Evolutionary conservation across 2,329 filamentous ascomycete species (phyloP).

Genomic region (Cladophialophora yegresii): DNA sequence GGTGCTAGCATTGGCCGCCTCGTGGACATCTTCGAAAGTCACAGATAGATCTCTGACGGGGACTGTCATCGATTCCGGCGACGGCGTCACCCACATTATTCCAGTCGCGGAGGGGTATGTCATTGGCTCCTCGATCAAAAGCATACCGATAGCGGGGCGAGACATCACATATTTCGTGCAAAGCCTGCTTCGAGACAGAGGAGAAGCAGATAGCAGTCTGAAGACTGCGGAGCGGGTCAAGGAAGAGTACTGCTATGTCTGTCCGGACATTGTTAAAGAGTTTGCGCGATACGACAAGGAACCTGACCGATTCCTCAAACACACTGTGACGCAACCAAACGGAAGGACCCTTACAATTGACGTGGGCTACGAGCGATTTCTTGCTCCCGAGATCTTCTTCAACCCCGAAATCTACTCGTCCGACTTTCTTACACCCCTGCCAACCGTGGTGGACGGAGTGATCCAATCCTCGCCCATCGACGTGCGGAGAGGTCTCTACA

Average conservation of each 20-base stretch:
- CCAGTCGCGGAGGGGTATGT: conserved; percentile 98
- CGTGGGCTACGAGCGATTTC: conserved; percentile 95
- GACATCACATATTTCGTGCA: conserved; percentile 99
- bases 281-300: conserved; percentile 93
- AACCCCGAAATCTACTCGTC: conserved; percentile 99
- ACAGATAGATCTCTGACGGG: conserved; percentile 93
- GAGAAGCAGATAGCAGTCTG: conserved; percentile 92
- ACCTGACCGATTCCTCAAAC: conserved; percentile 84
- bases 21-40: conserved; percentile 98
- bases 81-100: conserved; percentile 98
- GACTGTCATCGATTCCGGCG: conserved; percentile 97
- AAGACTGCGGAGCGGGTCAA: conserved; percentile 99
- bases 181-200: conserved; percentile 89
- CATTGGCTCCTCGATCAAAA: conserved; percentile 98
- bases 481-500: conserved; percentile 94
- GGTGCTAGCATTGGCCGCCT: conserved; percentile 91
- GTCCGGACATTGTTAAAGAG: conserved; percentile 98
- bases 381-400: conserved; percentile 99
- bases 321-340: conserved; percentile 81
- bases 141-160: conserved; percentile 93
- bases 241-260: conserved; percentile 98
- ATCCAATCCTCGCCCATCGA: conserved; percentile 98
- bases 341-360: conserved; percentile 84
- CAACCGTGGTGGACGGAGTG: conserved; percentile 90
- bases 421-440: conserved; percentile 93